Evolutionary conservation across 331 rosid genomes (phyloP).

Genomic region (Quercus lobata): DNA sequence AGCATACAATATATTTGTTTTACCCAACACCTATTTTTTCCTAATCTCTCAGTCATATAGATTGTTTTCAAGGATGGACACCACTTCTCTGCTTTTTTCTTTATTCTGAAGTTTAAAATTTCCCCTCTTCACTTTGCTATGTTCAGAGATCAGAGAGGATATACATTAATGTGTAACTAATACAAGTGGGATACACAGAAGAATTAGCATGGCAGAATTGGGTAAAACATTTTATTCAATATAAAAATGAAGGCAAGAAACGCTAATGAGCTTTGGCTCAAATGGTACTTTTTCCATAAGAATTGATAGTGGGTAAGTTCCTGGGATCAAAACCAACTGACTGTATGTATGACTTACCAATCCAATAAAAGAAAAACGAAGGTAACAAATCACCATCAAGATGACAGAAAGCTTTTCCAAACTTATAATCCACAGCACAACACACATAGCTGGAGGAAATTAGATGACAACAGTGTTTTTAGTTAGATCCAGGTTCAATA

Average conservation of each 20-base stretch:
- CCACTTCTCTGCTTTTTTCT: not conserved
- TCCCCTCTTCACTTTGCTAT: not conserved
- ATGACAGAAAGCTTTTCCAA: too few relatives aligned
- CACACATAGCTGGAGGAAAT: not conserved
- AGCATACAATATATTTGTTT: slow-evolving; percentile 8
- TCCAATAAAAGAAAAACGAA: too few relatives aligned
- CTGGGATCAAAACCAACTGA: too few relatives aligned
- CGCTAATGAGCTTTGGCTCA: too few relatives aligned
- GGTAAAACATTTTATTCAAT: too few relatives aligned
- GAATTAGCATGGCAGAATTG: not conserved
- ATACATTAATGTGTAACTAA: not conserved
- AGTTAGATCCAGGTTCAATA: not conserved
- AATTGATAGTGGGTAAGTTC: too few relatives aligned
- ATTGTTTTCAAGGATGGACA: not conserved
- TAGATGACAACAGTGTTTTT: not conserved
- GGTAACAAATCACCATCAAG: too few relatives aligned
- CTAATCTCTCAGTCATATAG: not conserved
- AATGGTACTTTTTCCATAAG: too few relatives aligned
- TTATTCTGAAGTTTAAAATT: not conserved
- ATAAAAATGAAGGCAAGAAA: too few relatives aligned
- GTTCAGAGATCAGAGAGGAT: not conserved
- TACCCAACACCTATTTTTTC: not conserved
- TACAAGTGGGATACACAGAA: not conserved
- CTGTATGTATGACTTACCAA: too few relatives aligned
- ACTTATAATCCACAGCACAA: too few relatives aligned